Base-by-base conservation (phyloP, 2,329 filamentous ascomycete genomes). In the Metarhizium robertsii region DNA sequence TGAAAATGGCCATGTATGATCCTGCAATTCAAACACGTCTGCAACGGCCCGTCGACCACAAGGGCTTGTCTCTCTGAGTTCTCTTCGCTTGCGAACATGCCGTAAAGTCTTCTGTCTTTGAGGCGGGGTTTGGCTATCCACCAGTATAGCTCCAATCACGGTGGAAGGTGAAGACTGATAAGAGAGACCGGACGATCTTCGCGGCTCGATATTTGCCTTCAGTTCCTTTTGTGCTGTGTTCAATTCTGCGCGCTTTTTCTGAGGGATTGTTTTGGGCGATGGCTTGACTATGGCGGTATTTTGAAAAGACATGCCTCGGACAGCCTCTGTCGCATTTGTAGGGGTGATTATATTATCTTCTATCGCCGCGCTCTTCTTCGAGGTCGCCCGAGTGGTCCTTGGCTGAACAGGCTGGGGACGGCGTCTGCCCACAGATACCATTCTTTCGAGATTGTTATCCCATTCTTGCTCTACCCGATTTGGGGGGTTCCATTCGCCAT, bases 71-170 rank as follows among this genome's bases (percentile, higher is more conserved):
- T 81, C 75, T 57, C 81, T 74, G 55, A 84, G 62, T 1, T 69
- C 69, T 8, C 69, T 68, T 47, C 80, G 77, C 62, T 85, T 86
- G 60, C 75, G 79, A 11, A 84, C 77, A 64, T 86, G 83, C 4
- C 84, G 78, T 57, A 87, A 67, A 7, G 81, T 86, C 62, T 77
- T 77, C 55, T 71, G 75, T 49, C 74, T 74, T 53, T 72, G 75
- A 4, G 68, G 69, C 4, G 66, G 63, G 1, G 70, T 69, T 46
- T 66, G 62, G 1, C 69, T 69, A 45, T 81, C 78, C n/a, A 85
- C 71, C 40, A 84, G 67, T 49, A 83, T 73, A 4, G 80, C 81
- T 63, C 81, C 81, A 10, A 85, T 73, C 4, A 84, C 73, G 0
- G 80, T 80, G 16, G 82, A 84, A 2, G 74, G 71, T 1, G 72